Conservation (phyloP, 495 filamentous ascomycete genomes). For the Tuber brumale region DNA sequence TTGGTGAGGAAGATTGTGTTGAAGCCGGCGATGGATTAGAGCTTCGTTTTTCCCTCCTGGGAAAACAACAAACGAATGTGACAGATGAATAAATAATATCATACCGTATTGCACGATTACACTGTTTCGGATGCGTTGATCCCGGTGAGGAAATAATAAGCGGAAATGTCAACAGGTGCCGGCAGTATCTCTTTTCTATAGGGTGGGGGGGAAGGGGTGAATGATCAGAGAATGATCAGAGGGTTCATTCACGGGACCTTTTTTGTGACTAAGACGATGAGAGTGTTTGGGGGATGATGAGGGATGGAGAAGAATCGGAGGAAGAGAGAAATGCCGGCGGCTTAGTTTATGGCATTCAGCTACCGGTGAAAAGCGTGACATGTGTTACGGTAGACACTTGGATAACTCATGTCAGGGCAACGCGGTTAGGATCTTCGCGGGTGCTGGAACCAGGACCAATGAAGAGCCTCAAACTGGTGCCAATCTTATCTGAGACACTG, state of each 20-base stretch:
- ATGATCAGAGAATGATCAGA: background rate
- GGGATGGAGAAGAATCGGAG: background rate
- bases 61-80: background rate
- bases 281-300: background rate
- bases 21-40: background rate
- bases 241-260: background rate
- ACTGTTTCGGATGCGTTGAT: background rate
- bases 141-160: background rate
- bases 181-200: background rate
- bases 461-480: background rate
- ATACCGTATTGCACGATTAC: background rate
- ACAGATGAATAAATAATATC: background rate
- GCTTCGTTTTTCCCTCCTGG: background rate
- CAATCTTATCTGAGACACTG: background rate
- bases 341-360: background rate
- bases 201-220: background rate
- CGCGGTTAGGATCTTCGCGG: background rate
- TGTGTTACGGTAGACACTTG: background rate
- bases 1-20: background rate
- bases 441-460: background rate
- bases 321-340: background rate
- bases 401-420: background rate
- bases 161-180: background rate
- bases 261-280: background rate
- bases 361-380: background rate